A percentile compares a stretch with the other conserved stretches of the same genome.
These are phyloP conservation scores for Scutellaria barbata DNA, from an alignment of 257 asterid genomes.

Conservation along the genomic window DNA sequence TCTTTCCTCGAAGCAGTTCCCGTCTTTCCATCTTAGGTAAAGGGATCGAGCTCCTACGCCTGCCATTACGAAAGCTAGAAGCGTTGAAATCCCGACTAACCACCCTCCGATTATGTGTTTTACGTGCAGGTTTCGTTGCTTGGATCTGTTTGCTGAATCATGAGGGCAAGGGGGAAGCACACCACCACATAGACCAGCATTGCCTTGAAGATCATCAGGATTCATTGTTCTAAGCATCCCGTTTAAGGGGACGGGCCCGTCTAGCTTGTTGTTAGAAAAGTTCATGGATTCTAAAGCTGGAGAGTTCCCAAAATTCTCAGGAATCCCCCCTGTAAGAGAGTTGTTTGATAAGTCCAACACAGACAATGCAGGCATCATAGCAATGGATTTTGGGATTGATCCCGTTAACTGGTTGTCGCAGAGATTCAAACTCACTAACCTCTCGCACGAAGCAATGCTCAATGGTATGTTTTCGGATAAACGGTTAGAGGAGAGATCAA, in stretches of 20 bases:
- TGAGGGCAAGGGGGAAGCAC: slow-evolving; percentile 73
- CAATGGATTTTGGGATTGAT: slow-evolving; percentile 56
- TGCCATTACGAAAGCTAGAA: slow-evolving; percentile 52
- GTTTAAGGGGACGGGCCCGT: slow-evolving; percentile 68
- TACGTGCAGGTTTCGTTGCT: slow-evolving; percentile 41
- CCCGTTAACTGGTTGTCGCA: slow-evolving; percentile 50
- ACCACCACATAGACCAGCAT: slow-evolving; percentile 70
- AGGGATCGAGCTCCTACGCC: slow-evolving; percentile 48
- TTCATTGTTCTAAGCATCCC: slow-evolving; percentile 70
- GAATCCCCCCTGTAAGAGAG: slow-evolving; percentile 71
- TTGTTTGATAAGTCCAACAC: slow-evolving; percentile 77
- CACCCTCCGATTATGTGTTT: slow-evolving; percentile 61
- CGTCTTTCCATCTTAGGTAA: slow-evolving; percentile 57
- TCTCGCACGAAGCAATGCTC: slow-evolving; percentile 50
- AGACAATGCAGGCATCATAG: slow-evolving; percentile 65
- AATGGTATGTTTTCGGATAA: slow-evolving; percentile 50
- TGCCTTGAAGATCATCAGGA: slow-evolving; percentile 66
- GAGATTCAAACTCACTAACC: slow-evolving; percentile 44
- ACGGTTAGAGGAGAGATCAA: slow-evolving; percentile 50
- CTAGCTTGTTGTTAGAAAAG: slow-evolving; percentile 64
- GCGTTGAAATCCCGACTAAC: slow-evolving; percentile 58
- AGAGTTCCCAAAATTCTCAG: slow-evolving; percentile 71
- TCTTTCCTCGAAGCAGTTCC: slow-evolving; percentile 57
- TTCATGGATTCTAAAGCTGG: slow-evolving; percentile 75
- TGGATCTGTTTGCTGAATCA: slow-evolving; percentile 39